Evolutionary conservation across 352 stramenopile species (phyloP), one percentile per base, ranked within the genome.

Genomic region (Thalassiosira mediterranea): DNA sequence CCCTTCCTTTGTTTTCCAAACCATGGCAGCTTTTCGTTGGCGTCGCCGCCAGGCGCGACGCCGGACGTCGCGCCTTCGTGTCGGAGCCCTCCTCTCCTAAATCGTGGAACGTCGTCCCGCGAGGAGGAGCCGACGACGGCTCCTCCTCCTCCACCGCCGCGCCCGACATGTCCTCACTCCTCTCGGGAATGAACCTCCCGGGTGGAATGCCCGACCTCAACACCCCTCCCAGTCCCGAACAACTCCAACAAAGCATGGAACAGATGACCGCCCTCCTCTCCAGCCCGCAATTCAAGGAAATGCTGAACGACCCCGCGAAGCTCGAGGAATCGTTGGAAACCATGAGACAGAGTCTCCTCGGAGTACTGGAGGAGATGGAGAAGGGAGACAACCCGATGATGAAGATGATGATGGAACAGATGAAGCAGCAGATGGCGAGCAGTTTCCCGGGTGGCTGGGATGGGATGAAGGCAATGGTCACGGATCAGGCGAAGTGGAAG

Each of bases 351-450:
- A 40, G 40, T 0, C 26, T 76, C 0, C 29, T 76, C 40, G 47
- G 25, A 1, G 26, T 32, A 13, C 21, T 76, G 17, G 47, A 63
- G 15, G 66, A 76, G 21, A 68, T 76, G 66, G 66, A 76, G n/a
- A 76, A 76, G 26, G 66, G 66, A 28, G 66, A 76, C 37, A 76
- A 76, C 56, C 66, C 66, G 32, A 68, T 76, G 66, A 76, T 76
- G 66, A 69, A 37, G 29, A 62, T 76, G 57, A 76, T 76, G 66
- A 76, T 76, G 66, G 66, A 69, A 17, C 66, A 76, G 48, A 57
- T 76, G 29, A 76, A 76, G 29, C 29, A 17, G 32, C 66, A 76
- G 52, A 21, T 76, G 21, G 66, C 56, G 1, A 23, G 32, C 44
- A 48, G 26, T 0, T 76, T 68, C 19, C 66, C 66, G 0, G 66